These are phyloP conservation scores for Plasmopara halstedii DNA, from an alignment of 352 stramenopile species.

Conservation along the genomic window DNA sequence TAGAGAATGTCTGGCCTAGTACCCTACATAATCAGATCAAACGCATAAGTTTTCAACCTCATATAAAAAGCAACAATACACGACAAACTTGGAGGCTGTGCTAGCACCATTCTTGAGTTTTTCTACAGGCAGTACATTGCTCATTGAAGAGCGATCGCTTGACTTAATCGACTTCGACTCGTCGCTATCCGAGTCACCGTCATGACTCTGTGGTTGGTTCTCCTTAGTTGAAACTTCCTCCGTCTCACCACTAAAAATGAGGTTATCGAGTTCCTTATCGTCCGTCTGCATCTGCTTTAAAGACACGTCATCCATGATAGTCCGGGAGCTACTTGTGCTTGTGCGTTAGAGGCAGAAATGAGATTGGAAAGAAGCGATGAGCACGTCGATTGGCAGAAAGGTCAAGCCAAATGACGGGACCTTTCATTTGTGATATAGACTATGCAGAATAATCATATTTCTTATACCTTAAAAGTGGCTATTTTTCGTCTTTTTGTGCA, in stretches of 20 bases:
- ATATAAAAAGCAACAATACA: not conserved
- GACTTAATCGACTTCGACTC: slow-evolving; percentile 44
- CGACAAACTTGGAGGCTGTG: slow-evolving; percentile 61
- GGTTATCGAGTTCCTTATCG: slow-evolving; percentile 75
- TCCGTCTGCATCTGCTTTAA: slow-evolving; percentile 53
- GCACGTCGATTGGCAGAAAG: slow-evolving; percentile 19
- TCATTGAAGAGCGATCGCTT: slow-evolving; percentile 49
- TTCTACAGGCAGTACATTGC: slow-evolving; percentile 77
- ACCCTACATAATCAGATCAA: slow-evolving; percentile 28
- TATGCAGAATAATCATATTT: no score
- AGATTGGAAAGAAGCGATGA: not conserved
- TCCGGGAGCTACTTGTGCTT: not conserved
- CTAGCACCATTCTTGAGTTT: slow-evolving; percentile 85
- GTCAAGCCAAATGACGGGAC: no score
- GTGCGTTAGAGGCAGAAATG: not conserved
- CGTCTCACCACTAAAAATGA: slow-evolving; percentile 79
- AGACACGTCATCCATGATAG: slow-evolving; percentile 40
- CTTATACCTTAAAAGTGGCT: no score
- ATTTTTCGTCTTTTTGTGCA: no score
- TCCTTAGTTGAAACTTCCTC: slow-evolving; percentile 22
- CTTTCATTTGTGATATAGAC: no score
- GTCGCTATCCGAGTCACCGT: slow-evolving; percentile 29
- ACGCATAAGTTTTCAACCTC: not conserved
- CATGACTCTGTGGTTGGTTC: slow-evolving; percentile 25
- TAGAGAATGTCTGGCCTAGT: slow-evolving; percentile 53